phyloP scores from a whole-genome alignment of 2,329 filamentous ascomycete species.

The Fusarium globosum region DNA sequence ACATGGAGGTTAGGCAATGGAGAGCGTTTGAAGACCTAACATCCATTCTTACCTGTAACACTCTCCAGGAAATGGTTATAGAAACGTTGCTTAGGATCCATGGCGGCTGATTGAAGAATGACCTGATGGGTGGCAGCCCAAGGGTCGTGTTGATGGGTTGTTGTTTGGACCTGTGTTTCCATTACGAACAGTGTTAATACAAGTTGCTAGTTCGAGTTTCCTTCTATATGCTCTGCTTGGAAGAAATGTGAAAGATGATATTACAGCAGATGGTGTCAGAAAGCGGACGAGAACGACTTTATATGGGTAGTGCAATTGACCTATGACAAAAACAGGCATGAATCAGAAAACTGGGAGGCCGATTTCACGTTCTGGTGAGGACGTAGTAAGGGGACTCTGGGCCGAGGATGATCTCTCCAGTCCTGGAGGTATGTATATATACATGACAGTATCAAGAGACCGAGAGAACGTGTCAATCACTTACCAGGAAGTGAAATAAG shows the following conservation, averaged over 20 bases:
- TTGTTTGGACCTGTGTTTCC: conserved; percentile 42
- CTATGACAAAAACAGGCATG: conserved; percentile 6
- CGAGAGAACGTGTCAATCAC: conserved; percentile 16
- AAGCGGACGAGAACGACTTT: background rate
- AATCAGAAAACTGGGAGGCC: conserved; percentile 20
- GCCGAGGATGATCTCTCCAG: conserved; percentile 18
- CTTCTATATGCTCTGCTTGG: background rate
- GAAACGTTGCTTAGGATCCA: conserved; percentile 77
- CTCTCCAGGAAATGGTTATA: conserved; percentile 85
- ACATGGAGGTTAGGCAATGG: conserved; percentile 10
- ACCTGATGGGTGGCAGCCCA: conserved; percentile 41
- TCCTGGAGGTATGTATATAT: conserved; percentile 10
- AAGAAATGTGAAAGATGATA: background rate
- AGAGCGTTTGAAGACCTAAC: background rate
- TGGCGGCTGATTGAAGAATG: conserved; percentile 41
- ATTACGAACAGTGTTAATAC: conserved; percentile 38
- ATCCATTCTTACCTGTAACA: conserved; percentile 68
- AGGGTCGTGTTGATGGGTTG: conserved; percentile 25
- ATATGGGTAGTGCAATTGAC: conserved; percentile 11
- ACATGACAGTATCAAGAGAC: conserved; percentile 10
- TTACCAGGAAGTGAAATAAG: conserved; percentile 33
- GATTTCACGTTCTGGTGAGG: conserved; percentile 8
- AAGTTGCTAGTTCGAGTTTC: background rate
- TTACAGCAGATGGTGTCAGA: background rate
- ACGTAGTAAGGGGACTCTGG: background rate